Evolutionary conservation across 768 basidiomycete genomes (phyloP).

Genomic region (Russula lepida): DNA sequence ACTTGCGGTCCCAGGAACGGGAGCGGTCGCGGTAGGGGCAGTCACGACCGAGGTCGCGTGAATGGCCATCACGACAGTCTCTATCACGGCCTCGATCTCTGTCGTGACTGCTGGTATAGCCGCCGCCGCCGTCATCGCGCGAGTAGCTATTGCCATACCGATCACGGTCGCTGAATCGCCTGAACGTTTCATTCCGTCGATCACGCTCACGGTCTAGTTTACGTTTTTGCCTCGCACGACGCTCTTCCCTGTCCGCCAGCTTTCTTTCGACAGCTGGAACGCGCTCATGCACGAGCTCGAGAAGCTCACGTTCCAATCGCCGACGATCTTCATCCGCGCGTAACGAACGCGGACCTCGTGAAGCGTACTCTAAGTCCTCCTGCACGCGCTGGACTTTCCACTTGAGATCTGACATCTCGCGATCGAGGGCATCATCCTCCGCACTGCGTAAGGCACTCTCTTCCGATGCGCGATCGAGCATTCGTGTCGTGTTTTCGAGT

Average conservation of each 20-base stretch:
- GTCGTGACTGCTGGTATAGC: constrained; percentile 33
- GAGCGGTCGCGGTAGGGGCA: constrained; percentile 28
- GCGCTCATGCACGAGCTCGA: constrained; percentile 80
- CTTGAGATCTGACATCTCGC: constrained; percentile 79
- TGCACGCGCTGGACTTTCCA: constrained; percentile 80
- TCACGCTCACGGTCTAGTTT: constrained; percentile 77
- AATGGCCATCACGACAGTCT: constrained; percentile 32
- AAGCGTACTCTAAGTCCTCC: constrained; percentile 85
- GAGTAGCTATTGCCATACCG: constrained; percentile 27
- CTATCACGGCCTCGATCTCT: constrained; percentile 33
- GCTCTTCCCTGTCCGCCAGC: constrained; percentile 69
- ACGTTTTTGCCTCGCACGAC: constrained; percentile 67
- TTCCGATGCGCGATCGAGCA: constrained; percentile 69
- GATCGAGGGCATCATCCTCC: constrained; percentile 87
- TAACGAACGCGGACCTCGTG: constrained; percentile 59
- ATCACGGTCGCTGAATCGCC: constrained; percentile 50
- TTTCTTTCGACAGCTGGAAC: constrained; percentile 85
- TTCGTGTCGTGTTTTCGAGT: constrained; percentile 66
- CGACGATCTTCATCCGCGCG: constrained; percentile 81
- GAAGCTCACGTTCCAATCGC: constrained; percentile 78
- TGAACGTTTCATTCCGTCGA: constrained; percentile 72
- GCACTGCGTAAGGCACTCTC: constrained; percentile 50
- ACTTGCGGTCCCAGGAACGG: constrained; percentile 23
- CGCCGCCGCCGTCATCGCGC: constrained; percentile 28
- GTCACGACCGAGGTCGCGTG: constrained; percentile 37